Evolutionary conservation across 1,284 basidiomycete genomes (phyloP), one percentile per base, ranked within the genome.

Genomic region (Rhodofomes roseus): DNA sequence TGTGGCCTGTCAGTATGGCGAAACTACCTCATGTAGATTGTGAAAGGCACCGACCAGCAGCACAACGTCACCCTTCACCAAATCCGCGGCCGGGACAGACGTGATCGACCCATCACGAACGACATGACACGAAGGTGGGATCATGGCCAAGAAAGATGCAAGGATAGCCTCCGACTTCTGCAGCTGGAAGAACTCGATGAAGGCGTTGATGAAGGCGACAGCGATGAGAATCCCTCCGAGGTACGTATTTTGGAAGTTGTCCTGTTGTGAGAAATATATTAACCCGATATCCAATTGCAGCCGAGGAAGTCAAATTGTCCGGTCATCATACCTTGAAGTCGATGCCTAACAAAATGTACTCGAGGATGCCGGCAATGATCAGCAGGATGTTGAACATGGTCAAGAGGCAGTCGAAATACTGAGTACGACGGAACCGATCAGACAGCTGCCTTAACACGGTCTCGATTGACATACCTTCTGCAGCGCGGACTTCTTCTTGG

Each of bases 161-260:
- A 89, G 75, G 64, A 89, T 88, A 39, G 85, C 85, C 68, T 87
- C 86, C 14, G 85, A 86, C 68, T 87, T 86, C 73, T 87, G 85
- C 37, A 86, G 77, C 73, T 87, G 86, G 72, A 86, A 87, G 69
- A 85, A 89, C 70, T 88, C 86, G 68, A 88, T 87, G 63, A 81
- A 81, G 7, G 85, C 86, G 63, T 88, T 89, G 59, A 88, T 72
- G 70, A 89, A 87, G 8, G 86, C 86, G 22, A 87, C 86, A n/a
- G 74, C 76, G 59, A 87, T 87, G 60, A 89, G 75, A 65, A 89
- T 87, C 23, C 81, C 86, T 25, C 86, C 86, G 22, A 88, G 80
- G 72, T 88, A 89, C 0, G 84, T 85, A 66, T 87, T 88, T 58
- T 77, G 74, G 64, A 86, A 85, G 74, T 85, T 87, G 59, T 74